Evolutionary conservation across 257 asterid genomes (phyloP).

Genomic region (Solanum bulbocastanum): DNA sequence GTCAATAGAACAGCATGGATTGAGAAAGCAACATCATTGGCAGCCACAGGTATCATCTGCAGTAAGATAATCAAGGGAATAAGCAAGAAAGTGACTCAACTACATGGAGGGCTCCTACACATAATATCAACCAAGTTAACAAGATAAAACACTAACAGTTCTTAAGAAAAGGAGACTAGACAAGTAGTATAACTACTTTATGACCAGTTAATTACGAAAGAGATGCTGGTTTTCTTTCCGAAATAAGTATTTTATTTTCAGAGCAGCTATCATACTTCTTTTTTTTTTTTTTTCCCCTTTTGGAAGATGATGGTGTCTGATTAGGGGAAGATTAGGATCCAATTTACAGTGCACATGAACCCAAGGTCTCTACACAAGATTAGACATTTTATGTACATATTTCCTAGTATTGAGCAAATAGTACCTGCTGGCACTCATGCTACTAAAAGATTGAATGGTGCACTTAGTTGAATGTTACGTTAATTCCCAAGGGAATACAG

Average conservation of each 20-base stretch:
- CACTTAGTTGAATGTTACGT: not conserved
- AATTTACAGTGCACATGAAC: not conserved
- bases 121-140: not conserved
- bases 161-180: not conserved
- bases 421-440: not conserved
- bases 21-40: conserved; percentile 95
- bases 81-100: not conserved
- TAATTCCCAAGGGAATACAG: accelerated
- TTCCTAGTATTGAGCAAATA: not conserved
- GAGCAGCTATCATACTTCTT: not conserved
- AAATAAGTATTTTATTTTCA: not conserved
- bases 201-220: not conserved
- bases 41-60: conserved; percentile 98
- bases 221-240: not conserved
- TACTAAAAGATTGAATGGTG: not conserved
- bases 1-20: conserved; percentile 83
- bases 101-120: not conserved
- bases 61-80: not conserved
- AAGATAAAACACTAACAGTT: not conserved
- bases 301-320: not conserved
- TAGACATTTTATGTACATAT: not conserved
- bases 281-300: not conserved
- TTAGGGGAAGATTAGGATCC: not conserved
- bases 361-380: not conserved
- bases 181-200: not conserved